Evolutionary conservation across 805 yeast species (phyloP), one percentile per base, ranked within the genome.

Genomic region (Komagataella ulmi): DNA sequence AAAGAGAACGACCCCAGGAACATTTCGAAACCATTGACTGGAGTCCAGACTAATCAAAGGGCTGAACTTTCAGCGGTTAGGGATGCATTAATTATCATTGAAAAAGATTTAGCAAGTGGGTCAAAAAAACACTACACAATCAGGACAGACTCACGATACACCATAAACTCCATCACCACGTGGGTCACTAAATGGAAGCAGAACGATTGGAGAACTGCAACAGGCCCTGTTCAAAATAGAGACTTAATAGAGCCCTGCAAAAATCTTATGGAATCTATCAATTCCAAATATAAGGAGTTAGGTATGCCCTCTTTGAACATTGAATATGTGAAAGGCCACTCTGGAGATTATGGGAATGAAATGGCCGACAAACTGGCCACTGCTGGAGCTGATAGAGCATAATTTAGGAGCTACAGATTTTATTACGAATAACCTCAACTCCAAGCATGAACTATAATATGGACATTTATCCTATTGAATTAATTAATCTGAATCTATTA

Each of bases 361-460:
- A 70, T 62, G 59, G 97, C 96, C 0, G 96, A 89, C 61, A 60
- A 60, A 49, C 67, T 89, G 49, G 97, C 97, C 2, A 82, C 75
- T 52, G 50, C 56, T n/a, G 93, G 86, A 7, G 83, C 82, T 14
- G 72, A 68, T 52, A 55, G 30, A 46, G 48, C 23, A 8, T 30
- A 30, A 30, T 30, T 30, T 30, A 12, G 40, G 5, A 8, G 8
- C 40, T 30, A 14, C 7, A 14, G 40, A 30, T 30, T 30, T 4
- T 10, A 30, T 30, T 30, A 30, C n/a, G 40, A 8, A 30, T 30
- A 10, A 30, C n/a, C 40, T 24, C 40, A 30, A 30, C 6, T 30
- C n/a, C 3, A 7, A 8, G 40, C 40, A 8, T 30, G 40, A 30
- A 30, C 40, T 7, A 10, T 7, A 10, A 30, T 14, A 30, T 10